A percentile compares a stretch with the other conserved stretches of the same genome.
Evolutionary conservation across 139 green algal genomes (phyloP).

Genomic region (Deuterostichococcus epilithicus): DNA sequence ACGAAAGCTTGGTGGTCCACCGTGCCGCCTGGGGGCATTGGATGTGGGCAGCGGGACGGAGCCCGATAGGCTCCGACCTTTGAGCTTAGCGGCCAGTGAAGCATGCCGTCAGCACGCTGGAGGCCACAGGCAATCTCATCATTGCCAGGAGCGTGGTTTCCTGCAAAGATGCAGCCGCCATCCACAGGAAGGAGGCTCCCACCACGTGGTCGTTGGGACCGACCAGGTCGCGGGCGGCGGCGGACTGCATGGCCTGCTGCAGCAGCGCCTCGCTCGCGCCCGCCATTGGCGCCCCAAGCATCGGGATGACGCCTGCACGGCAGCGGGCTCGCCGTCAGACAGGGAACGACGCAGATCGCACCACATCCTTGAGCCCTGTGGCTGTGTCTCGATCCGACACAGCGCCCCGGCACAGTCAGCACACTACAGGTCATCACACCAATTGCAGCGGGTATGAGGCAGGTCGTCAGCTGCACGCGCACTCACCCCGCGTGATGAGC

Average conservation of each 20-base stretch:
- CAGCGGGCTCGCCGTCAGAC: background rate
- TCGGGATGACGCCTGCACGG: conserved; percentile 35
- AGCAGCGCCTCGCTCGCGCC: conserved; percentile 33
- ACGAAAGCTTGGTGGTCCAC: too few species aligned
- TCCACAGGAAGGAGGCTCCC: conserved; percentile 12
- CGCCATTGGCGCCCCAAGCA: conserved; percentile 48
- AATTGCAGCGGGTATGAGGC: background rate
- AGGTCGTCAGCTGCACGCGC: background rate
- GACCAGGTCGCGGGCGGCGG: conserved; percentile 20
- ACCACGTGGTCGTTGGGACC: conserved; percentile 40
- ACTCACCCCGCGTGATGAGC: conserved; percentile 37
- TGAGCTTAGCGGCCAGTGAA: too few species aligned
- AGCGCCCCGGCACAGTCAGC: too few species aligned
- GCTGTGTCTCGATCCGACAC: too few species aligned
- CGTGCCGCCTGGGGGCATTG: too few species aligned
- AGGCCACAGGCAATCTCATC: too few species aligned
- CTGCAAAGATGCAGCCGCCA: too few species aligned
- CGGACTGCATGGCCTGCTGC: conserved; percentile 27
- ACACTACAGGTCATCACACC: background rate
- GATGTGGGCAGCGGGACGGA: too few species aligned
- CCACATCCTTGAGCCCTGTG: background rate
- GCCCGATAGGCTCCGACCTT: too few species aligned
- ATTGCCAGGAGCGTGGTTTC: too few species aligned
- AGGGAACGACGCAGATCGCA: background rate
- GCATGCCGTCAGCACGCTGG: too few species aligned